phyloP scores from a whole-genome alignment of 805 yeast genomes.

The Maudiozyma barnettii region DNA sequence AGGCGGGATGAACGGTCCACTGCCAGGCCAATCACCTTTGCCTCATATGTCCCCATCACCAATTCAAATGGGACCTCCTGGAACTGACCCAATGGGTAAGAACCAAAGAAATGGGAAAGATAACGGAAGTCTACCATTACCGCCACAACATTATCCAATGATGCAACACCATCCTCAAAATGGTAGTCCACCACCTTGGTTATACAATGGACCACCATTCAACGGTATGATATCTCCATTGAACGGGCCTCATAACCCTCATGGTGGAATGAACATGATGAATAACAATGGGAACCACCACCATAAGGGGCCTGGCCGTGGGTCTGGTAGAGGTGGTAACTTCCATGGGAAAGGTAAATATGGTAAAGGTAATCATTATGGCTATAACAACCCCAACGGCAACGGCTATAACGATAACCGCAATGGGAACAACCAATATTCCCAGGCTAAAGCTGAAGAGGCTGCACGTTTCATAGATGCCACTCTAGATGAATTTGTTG shows the following conservation, averaged over 20 bases:
- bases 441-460: slow-evolving; percentile 40
- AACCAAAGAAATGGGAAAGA: slow-evolving; percentile 1
- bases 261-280: slow-evolving; percentile 6
- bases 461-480: slow-evolving; percentile 63
- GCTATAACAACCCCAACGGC: slow-evolving; percentile 4
- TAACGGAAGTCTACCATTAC: slow-evolving; percentile 4
- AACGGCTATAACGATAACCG: slow-evolving; percentile 8
- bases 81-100: background rate
- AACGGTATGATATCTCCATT: slow-evolving; percentile 22
- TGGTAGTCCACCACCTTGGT: slow-evolving; percentile 28
- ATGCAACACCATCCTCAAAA: slow-evolving; percentile 16
- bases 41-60: slow-evolving; percentile 13
- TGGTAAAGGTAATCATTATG: slow-evolving; percentile 9
- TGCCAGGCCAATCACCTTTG: slow-evolving; percentile 16
- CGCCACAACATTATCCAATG: slow-evolving; percentile 3
- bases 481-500: slow-evolving; percentile 55
- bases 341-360: slow-evolving; percentile 8
- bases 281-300: slow-evolving; percentile 14
- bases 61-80: slow-evolving; percentile 8
- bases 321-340: slow-evolving; percentile 3
- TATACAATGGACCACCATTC: slow-evolving; percentile 24
- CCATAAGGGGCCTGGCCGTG: slow-evolving; percentile 8
- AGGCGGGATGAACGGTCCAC: slow-evolving; percentile 19
- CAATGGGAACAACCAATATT: slow-evolving; percentile 1
- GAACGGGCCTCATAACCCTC: slow-evolving; percentile 9